Evolutionary conservation across 306 rosid genomes (phyloP).

Genomic region (Corylus avellana): DNA sequence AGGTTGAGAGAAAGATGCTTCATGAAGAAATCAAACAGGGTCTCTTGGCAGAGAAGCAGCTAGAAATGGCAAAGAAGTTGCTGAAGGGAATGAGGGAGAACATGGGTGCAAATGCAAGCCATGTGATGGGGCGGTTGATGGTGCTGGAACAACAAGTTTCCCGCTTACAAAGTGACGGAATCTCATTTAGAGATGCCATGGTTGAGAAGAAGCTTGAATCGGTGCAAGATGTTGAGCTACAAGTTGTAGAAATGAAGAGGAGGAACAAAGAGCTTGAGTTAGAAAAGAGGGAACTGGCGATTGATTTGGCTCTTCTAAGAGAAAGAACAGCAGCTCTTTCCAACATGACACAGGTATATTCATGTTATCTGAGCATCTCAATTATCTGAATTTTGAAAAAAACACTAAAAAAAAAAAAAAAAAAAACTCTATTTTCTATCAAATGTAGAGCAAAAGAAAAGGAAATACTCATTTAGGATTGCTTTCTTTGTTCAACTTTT

Average conservation of each 20-base stretch:
- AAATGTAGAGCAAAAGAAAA: neutral
- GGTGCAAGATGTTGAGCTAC: constrained; percentile 21
- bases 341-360: constrained; percentile 23
- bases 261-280: constrained; percentile 51
- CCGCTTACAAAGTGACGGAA: constrained; percentile 18
- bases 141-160: constrained; percentile 34
- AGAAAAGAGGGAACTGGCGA: constrained; percentile 47
- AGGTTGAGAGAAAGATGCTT: constrained; percentile 32
- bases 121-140: constrained; percentile 27
- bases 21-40: constrained; percentile 36
- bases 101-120: constrained; percentile 10
- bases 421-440: no score
- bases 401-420: no score
- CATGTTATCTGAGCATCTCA: no score
- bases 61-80: constrained; percentile 32
- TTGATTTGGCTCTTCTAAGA: constrained; percentile 26
- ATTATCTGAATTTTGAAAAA: no score
- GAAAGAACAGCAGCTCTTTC: constrained; percentile 33
- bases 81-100: constrained; percentile 34
- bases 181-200: constrained; percentile 9
- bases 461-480: neutral
- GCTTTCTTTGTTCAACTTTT: constrained; percentile 8
- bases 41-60: constrained; percentile 28
- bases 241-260: constrained; percentile 42
- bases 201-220: constrained; percentile 33